Percentiles rank a stretch among this genome's conserved stretches.
Evolutionary conservation across 1,284 basidiomycete genomes (phyloP).

Genomic region (Rhodotorula sp.): DNA sequence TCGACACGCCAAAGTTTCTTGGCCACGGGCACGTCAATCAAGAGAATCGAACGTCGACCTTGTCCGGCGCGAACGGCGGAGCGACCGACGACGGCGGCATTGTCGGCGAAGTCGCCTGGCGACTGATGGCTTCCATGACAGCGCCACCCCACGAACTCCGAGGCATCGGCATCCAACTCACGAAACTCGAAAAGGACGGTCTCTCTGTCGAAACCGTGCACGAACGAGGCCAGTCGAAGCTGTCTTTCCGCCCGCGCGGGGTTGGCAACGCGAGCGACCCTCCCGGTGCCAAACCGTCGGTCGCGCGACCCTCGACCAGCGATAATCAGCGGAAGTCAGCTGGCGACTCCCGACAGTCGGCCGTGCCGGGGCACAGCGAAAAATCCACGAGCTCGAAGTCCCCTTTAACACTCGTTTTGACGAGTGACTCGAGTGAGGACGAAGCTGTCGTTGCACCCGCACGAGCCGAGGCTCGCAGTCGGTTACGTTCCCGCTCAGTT

Average conservation of each 20-base stretch:
- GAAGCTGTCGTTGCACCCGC: neutral
- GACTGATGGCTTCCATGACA: conserved; percentile 63
- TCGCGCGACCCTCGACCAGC: neutral
- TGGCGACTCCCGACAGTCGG: neutral
- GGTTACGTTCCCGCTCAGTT: neutral
- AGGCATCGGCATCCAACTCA: conserved; percentile 91
- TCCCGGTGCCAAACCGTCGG: neutral
- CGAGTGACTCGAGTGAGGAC: conserved; percentile 2
- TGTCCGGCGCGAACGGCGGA: conserved; percentile 60
- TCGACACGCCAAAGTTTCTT: conserved; percentile 95
- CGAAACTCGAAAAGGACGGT: conserved; percentile 67
- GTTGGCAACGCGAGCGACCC: neutral
- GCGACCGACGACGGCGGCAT: conserved; percentile 70
- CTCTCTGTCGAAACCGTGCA: conserved; percentile 10
- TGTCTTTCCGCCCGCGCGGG: conserved; percentile 19
- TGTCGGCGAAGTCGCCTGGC: conserved; percentile 77
- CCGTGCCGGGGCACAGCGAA: no score
- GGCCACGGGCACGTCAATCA: conserved; percentile 67
- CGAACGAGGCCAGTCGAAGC: conserved; percentile 30
- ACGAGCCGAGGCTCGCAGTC: neutral
- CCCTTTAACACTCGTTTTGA: neutral
- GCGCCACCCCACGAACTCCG: conserved; percentile 83
- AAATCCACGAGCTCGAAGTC: conserved; percentile 2
- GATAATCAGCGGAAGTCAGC: neutral
- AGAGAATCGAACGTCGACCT: conserved; percentile 44